Evolutionary conservation across 176 grass and related monocot species (phyloP), one percentile per base, ranked within the genome.

Genomic region (Carex parvula): DNA sequence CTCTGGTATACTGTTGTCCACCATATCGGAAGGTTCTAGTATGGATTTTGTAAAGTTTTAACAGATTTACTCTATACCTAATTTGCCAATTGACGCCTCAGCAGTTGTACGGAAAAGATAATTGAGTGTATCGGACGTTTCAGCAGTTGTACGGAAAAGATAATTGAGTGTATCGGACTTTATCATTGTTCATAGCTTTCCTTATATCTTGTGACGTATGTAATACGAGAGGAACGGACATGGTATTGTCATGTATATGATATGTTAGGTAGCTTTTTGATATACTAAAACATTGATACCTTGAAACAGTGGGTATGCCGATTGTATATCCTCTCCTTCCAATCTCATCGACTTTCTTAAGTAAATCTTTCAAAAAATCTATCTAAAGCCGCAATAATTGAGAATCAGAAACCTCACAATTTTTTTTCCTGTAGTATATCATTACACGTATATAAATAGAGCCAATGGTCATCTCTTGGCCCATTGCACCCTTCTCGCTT

Each of bases 281-380:
- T 74, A 53, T 15, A 74, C 42, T 52, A 52, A n/a, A 74, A 26
- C 44, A 13, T 4, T 29, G 10, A 33, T 15, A 16, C 20, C 7
- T 42, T 74, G 41, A 74, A 74, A 52, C 44, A 20, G 70, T 50
- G 46, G 70, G 46, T 15, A 74, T 5, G 44, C 42, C 46, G 9
- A 52, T 44, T 53, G 42, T 74, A 12, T 29, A 50, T 52, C 11
- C 5, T 74, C 20, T 22, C 20, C 11, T 1, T 52, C 70, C 20
- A 15, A 53, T 50, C 11, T 42, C 16, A 20, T 52, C n/a, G 26
- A 22, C 70, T 74, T 74, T 22, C 15, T n/a, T 24, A 2, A 74
- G 70, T 50, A 74, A 74, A 74, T 74, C 70, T 74, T 74, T 74
- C n/a, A 74, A 52, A 74, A 59, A 26, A 0, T 52, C 24, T 26